Percentiles rank a stretch among this genome's conserved stretches.
These are phyloP conservation scores for Talaromyces sp. DNA, from an alignment of 2,329 filamentous ascomycete species.

Conservation along the genomic window DNA sequence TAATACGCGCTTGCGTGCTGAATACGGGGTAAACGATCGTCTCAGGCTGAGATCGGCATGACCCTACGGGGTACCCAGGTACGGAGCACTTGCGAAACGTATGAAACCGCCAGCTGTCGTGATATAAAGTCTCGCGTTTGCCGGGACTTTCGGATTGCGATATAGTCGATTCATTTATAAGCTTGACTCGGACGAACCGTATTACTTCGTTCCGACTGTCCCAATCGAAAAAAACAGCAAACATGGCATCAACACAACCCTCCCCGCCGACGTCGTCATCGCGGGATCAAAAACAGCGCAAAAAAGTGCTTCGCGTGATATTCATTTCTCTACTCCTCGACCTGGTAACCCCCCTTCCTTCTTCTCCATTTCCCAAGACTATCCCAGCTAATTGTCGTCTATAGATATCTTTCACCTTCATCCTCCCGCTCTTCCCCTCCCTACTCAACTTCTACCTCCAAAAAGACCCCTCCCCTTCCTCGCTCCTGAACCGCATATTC, in stretches of 20 bases:
- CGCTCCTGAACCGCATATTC: slow-evolving; percentile 75
- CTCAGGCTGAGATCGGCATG: neutral
- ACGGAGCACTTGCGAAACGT: neutral
- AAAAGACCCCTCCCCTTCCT: slow-evolving; percentile 62
- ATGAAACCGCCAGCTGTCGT: neutral
- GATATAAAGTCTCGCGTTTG: neutral
- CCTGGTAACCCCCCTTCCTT: slow-evolving; percentile 59
- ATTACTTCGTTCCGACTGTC: neutral
- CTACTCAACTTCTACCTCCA: slow-evolving; percentile 95
- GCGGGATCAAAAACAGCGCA: slow-evolving; percentile 47
- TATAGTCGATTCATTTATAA: neutral
- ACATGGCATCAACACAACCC: neutral
- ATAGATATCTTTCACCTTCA: slow-evolving; percentile 97
- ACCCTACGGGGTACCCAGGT: neutral
- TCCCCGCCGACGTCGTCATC: slow-evolving; percentile 24
- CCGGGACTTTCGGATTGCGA: neutral
- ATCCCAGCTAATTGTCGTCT: neutral
- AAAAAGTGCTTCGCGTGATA: slow-evolving; percentile 79
- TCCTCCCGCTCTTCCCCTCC: slow-evolving; percentile 90
- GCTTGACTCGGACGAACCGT: neutral
- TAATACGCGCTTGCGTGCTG: neutral
- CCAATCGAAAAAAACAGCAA: neutral
- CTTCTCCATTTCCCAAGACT: neutral
- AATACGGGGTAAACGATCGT: neutral
- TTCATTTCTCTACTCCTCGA: slow-evolving; percentile 87